A percentile compares a stretch with the other conserved stretches of the same genome.
phyloP scores from a whole-genome alignment of 129 eudicot species.

The Rutidosis leptorrhynchoides region DNA sequence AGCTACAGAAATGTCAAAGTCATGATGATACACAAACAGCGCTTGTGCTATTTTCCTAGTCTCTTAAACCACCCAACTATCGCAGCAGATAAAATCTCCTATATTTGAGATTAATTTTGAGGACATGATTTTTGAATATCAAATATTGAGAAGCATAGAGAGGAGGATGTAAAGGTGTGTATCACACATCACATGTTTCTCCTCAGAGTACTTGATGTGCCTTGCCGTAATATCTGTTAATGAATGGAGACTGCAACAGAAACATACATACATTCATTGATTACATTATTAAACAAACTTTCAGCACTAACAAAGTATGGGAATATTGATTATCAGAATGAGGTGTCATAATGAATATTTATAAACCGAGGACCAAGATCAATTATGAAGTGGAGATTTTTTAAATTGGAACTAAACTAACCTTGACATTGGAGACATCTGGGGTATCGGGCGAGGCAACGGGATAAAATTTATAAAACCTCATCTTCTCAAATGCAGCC shows the following conservation, averaged over 20 bases:
- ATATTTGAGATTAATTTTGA: neutral
- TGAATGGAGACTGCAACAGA: constrained; percentile 65
- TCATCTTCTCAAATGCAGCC: constrained; percentile 75
- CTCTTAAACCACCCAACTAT: constrained; percentile 8
- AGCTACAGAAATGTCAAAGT: constrained; percentile 11
- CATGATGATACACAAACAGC: constrained; percentile 18
- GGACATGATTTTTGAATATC: neutral
- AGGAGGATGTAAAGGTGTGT: neutral
- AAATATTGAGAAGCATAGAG: neutral
- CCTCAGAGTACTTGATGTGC: constrained; percentile 64
- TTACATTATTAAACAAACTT: constrained; percentile 4
- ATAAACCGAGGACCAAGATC: neutral
- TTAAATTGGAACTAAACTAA: constrained; percentile 17
- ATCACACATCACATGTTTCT: neutral
- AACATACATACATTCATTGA: neutral
- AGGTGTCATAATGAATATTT: neutral
- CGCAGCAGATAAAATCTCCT: neutral
- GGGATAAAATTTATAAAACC: constrained; percentile 90
- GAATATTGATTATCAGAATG: neutral
- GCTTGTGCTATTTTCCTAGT: constrained; percentile 21
- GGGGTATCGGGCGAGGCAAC: constrained; percentile 72
- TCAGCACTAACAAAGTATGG: neutral
- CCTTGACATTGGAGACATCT: constrained; percentile 85
- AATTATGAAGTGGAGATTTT: neutral
- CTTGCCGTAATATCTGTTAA: constrained; percentile 85